A percentile compares a stretch with the other conserved stretches of the same genome.
phyloP scores from a whole-genome alignment of 768 basidiomycete species.

The Russula foetens region DNA sequence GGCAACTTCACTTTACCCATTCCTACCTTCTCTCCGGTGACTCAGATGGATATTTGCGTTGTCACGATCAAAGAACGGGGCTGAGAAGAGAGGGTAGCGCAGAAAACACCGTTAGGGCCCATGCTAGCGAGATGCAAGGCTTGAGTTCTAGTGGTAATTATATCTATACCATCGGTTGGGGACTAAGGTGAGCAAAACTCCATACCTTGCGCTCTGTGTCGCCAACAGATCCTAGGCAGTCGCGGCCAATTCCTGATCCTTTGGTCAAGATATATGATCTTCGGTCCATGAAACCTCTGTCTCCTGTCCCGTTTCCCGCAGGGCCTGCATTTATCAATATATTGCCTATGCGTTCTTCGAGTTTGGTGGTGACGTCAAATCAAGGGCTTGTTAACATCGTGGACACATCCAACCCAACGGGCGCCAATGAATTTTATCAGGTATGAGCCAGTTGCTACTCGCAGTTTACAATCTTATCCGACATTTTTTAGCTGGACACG shows the following conservation, averaged over 20 bases:
- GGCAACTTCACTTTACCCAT: slow-evolving; percentile 59
- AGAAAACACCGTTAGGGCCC: slow-evolving; percentile 63
- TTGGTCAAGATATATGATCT: slow-evolving; percentile 90
- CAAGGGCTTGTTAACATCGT: slow-evolving; percentile 82
- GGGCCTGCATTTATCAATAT: slow-evolving; percentile 81
- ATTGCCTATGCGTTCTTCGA: slow-evolving; percentile 68
- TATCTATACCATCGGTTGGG: slow-evolving; percentile 81
- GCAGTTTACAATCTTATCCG: neutral
- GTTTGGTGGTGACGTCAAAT: slow-evolving; percentile 64
- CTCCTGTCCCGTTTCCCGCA: slow-evolving; percentile 81
- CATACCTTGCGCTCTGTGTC: neutral
- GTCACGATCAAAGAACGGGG: slow-evolving; percentile 63
- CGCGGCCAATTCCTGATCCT: slow-evolving; percentile 82
- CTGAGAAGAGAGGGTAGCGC: slow-evolving; percentile 38
- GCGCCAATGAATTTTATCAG: slow-evolving; percentile 72
- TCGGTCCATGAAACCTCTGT: slow-evolving; percentile 71
- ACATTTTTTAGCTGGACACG: slow-evolving; percentile 48
- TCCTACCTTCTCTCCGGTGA: slow-evolving; percentile 60
- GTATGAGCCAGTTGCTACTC: slow-evolving; percentile 30
- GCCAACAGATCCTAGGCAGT: slow-evolving; percentile 47
- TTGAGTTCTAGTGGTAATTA: slow-evolving; percentile 73
- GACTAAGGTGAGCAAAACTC: slow-evolving; percentile 52
- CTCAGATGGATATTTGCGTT: slow-evolving; percentile 64
- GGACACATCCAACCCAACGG: slow-evolving; percentile 66
- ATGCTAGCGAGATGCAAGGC: slow-evolving; percentile 75